phyloP scores from a whole-genome alignment of 2,329 filamentous ascomycete genomes.

The Claviceps paspali region DNA sequence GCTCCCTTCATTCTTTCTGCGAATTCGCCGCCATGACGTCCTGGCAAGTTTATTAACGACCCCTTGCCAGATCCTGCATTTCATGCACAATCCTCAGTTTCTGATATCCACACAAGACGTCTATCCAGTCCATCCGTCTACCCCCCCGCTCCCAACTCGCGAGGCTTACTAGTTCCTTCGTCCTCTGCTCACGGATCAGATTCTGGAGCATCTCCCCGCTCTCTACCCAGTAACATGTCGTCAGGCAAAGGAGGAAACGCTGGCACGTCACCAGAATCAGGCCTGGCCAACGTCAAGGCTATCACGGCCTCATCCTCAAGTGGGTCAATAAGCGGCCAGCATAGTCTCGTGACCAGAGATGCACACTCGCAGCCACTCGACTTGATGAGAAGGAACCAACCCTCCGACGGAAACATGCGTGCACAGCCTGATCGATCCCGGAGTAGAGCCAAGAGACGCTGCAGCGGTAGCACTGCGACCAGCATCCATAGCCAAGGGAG shows the following conservation, averaged over 20 bases:
- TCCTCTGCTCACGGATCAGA: slow-evolving; percentile 40
- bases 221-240: slow-evolving; percentile 30
- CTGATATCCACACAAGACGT: slow-evolving; percentile 43
- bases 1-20: slow-evolving; percentile 33
- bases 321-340: slow-evolving; percentile 22
- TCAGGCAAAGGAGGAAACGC: slow-evolving; percentile 25
- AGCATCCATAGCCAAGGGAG: slow-evolving; percentile 70
- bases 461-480: slow-evolving; percentile 68
- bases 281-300: slow-evolving; percentile 35
- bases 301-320: slow-evolving; percentile 34
- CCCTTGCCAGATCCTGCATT: slow-evolving; percentile 34
- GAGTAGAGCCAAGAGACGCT: slow-evolving; percentile 55
- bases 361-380: slow-evolving; percentile 26
- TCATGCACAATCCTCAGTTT: slow-evolving; percentile 30
- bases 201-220: slow-evolving; percentile 23
- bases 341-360: slow-evolving; percentile 32
- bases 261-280: slow-evolving; percentile 31
- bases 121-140: slow-evolving; percentile 61
- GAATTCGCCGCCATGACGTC: slow-evolving; percentile 20
- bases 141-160: slow-evolving; percentile 49
- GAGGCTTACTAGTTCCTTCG: slow-evolving; percentile 32
- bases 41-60: slow-evolving; percentile 14
- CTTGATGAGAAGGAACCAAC: slow-evolving; percentile 28
- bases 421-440: slow-evolving; percentile 42
- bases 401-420: slow-evolving; percentile 23